A percentile compares a stretch with the other conserved stretches of the same genome.
These are phyloP conservation scores for Rubus parviflorus DNA, from an alignment of 306 rosid genomes.

Conservation along the genomic window DNA sequence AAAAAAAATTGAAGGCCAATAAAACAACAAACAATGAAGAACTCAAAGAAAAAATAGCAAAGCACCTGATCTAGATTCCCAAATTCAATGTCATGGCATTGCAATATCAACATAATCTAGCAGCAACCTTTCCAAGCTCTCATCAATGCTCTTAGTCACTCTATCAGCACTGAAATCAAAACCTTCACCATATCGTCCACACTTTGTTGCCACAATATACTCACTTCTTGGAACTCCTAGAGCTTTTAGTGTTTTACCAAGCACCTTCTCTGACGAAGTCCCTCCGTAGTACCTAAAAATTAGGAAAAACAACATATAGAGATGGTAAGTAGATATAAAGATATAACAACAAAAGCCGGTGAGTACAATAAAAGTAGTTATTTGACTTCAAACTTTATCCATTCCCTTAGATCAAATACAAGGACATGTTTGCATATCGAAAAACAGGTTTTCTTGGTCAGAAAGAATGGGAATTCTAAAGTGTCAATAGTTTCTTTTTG, in stretches of 20 bases:
- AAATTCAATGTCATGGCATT: constrained; percentile 94
- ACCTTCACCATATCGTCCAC: constrained; percentile 80
- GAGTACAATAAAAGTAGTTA: not conserved
- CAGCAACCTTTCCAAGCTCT: constrained; percentile 89
- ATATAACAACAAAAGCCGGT: not conserved
- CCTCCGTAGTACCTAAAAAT: constrained; percentile 70
- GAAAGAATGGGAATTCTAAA: not conserved
- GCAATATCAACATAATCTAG: constrained; percentile 82
- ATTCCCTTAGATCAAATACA: not conserved
- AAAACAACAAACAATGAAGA: not conserved
- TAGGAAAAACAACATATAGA: not conserved
- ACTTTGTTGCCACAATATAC: constrained; percentile 81
- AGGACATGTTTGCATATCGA: not conserved
- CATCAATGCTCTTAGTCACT: constrained; percentile 78
- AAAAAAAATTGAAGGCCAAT: not conserved
- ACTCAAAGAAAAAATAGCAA: not conserved
- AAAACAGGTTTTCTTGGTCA: not conserved
- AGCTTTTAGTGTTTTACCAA: constrained; percentile 80
- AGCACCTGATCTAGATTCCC: constrained; percentile 77
- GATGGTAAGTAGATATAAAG: not conserved
- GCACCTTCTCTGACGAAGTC: constrained; percentile 73
- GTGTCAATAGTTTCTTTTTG: not conserved
- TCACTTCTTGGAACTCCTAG: constrained; percentile 65
- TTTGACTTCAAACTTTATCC: not conserved
- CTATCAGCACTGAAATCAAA: constrained; percentile 89